Base-by-base conservation (phyloP, 768 basidiomycete genomes). In the Tylopilus sp. region DNA sequence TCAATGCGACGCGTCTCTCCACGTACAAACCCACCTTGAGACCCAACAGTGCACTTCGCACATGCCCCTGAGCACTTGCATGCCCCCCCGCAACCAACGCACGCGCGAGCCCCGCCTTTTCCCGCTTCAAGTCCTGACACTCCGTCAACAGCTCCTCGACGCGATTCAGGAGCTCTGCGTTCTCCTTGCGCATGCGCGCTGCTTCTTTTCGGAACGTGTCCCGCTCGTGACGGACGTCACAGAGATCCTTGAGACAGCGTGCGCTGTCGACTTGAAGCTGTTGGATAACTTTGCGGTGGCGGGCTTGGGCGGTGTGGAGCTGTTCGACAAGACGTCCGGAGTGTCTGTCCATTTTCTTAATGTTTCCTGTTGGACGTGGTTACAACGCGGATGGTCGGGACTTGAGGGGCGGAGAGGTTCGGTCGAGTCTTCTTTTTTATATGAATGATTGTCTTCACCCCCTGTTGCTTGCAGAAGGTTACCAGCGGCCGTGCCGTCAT, bases 201-300 rank as follows among this genome's bases (percentile, higher is more conserved):
- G 40, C 57, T 38, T 66, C 61, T 44, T 49, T 55, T 13, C 57
- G 58, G 42, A 62, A 68, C 6, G 25, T 30, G 22, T 68, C 66
- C 26, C 66, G 57, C 44, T 66, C 65, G 25, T 53, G 64, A 23
- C 66, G 66, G 15, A 68, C 21, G 10, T 68, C 61, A 4, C 17
- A 54, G 20, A 68, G 61, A n/a, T 66, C 61, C 25, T 47, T 47
- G 30, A 68, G 54, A 6, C 57, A 50, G 23, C 66, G 53, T 2
- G 57, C 50, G 11, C 57, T 58, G n/a, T 67, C 65, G 1, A 52
- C 62, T 38, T 66, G 65, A 12, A 66, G 55, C 23, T 65, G 60
- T 33, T 63, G 63, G 18, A 66, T 64, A 41, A 56, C 33, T 13
- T 48, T 61, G 30, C 57, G 64, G 44, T 66, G 66, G 43, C 63